Evolutionary conservation across 2,329 filamentous ascomycete genomes (phyloP), one percentile per base, ranked within the genome.

Genomic region (Neophaeococcomyces mojaviensis): DNA sequence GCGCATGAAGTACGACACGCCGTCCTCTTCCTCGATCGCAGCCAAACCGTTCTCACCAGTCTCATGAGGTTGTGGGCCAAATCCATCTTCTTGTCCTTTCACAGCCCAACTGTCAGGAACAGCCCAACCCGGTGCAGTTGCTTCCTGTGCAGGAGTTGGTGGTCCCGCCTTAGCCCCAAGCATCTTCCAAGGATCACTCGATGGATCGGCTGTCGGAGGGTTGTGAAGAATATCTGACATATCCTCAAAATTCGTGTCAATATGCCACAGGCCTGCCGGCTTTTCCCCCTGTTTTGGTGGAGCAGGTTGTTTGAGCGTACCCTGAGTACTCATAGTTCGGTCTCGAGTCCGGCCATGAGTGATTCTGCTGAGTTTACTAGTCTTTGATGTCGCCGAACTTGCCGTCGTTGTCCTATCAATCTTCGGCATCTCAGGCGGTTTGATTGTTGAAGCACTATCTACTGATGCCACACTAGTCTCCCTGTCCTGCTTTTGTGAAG

Each of bases 91-190:
- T 32, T 70, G 67, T 48, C 81, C 82, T 55, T 86, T 86, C 20
- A 97, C 90, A 41, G 86, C 88, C 92, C 92, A 98, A 62, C 89
- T 96, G 64, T 97, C 90, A 1, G 92, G 90, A 3, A 89, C 89
- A 63, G 94, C 86, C 90, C 90, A 98, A 3, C 79, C 79, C 1
- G 82, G 81, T 32, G 62, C 66, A 40, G 68, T 64, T 30, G 58
- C 49, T 18, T 64, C 62, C 26, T 68, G 64, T 18, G 58, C 52
- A 20, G 64, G 61, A 13, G 49, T 56, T 24, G 51, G 43, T 33
- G 62, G 55, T 13, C 35, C 8, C 19, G 56, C 55, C 18, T 61
- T 62, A 12, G 65, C 24, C 10, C 24, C 24, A 28, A 28, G 24
- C 67, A 39, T 65, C 61, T 36, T 58, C 55, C 28, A 32, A 18